Conservation (phyloP, 2,329 filamentous ascomycete genomes). For the Ceratocystis colombiana region DNA sequence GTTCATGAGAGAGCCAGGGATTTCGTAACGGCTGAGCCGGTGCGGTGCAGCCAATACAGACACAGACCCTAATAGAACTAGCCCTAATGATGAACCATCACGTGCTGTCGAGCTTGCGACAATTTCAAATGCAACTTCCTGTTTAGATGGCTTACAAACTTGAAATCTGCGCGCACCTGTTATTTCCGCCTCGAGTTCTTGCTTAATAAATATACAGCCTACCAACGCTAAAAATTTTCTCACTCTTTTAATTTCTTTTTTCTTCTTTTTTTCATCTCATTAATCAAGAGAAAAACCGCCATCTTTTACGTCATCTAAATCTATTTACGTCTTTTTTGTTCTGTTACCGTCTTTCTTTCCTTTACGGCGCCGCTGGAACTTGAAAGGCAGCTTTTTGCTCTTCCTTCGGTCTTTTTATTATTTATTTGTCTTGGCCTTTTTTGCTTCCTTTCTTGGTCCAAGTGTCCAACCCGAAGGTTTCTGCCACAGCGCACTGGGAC, state of each 20-base stretch:
- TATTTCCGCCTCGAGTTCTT: background rate
- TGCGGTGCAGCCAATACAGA: background rate
- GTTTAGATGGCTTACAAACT: background rate
- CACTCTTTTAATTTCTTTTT: background rate
- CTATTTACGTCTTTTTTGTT: background rate
- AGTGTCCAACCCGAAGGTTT: background rate
- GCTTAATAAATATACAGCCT: background rate
- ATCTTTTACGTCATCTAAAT: background rate
- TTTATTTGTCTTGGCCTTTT: background rate
- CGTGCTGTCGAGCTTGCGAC: background rate
- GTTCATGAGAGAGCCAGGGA: too few relatives aligned
- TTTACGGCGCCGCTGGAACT: too few relatives aligned
- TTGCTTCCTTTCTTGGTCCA: background rate
- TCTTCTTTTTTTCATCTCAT: background rate
- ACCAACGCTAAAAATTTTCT: background rate
- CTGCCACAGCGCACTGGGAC: background rate
- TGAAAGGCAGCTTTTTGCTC: background rate
- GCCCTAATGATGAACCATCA: background rate
- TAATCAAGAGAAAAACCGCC: background rate
- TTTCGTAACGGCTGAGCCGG: too few relatives aligned
- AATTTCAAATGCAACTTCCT: slow-evolving; percentile 2
- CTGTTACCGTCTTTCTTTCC: background rate
- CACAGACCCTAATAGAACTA: background rate
- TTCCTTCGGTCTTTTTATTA: background rate
- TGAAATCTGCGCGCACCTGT: background rate